phyloP scores from a whole-genome alignment of 2,329 filamentous ascomycete genomes.

The Pseudopyricularia cyperi region DNA sequence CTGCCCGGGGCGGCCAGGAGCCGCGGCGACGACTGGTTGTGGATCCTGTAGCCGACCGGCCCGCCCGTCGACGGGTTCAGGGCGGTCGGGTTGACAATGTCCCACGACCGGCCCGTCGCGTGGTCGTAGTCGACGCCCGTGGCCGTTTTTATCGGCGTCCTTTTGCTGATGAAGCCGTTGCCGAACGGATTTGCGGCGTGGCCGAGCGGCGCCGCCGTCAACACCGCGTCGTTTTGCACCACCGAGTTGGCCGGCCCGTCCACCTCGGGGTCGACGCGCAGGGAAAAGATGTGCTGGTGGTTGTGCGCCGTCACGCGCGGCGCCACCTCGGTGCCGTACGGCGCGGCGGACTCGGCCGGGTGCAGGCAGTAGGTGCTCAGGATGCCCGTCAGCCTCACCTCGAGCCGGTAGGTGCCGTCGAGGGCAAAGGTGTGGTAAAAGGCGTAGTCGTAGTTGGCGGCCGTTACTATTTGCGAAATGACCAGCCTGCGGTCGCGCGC shows the following conservation, averaged over 20 bases:
- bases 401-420: conserved; percentile 44
- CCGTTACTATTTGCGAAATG: conserved; percentile 52
- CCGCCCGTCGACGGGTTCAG: conserved; percentile 34
- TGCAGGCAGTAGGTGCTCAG: conserved; percentile 63
- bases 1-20: conserved; percentile 38
- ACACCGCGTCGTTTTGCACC: conserved; percentile 56
- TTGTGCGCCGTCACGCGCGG: conserved; percentile 39
- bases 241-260: conserved; percentile 46
- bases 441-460: conserved; percentile 40
- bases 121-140: conserved; percentile 41
- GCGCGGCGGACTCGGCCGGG: conserved; percentile 3
- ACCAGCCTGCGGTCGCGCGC: conserved; percentile 59
- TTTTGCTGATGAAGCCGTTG: conserved; percentile 24
- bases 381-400: conserved; percentile 60
- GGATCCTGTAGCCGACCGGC: conserved; percentile 35
- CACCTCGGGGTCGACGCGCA: conserved; percentile 31
- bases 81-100: conserved; percentile 34
- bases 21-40: conserved; percentile 38
- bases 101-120: conserved; percentile 28
- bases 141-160: conserved; percentile 19
- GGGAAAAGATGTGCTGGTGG: conserved; percentile 42
- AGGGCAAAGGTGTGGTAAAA: conserved; percentile 6
- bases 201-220: conserved; percentile 48
- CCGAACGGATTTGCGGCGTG: conserved; percentile 45
- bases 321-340: conserved; percentile 36